These are phyloP conservation scores for Cordyceps javanica DNA, from an alignment of 2,329 filamentous ascomycete genomes.

Conservation along the genomic window DNA sequence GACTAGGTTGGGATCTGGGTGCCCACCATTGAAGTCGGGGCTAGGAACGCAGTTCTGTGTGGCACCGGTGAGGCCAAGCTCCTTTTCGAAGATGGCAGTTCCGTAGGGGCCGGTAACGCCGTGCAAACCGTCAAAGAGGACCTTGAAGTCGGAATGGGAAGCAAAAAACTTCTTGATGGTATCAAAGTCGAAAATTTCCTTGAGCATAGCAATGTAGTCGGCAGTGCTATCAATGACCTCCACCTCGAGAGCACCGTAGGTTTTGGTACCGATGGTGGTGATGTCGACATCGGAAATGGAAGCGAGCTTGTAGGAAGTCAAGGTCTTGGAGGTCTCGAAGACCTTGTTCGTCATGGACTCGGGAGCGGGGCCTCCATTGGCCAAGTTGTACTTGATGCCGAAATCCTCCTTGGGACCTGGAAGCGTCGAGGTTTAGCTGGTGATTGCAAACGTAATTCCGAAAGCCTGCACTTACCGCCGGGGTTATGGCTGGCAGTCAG, in stretches of 20 bases:
- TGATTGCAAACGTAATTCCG: neutral
- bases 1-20: constrained; percentile 96
- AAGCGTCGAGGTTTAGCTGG: constrained; percentile 4
- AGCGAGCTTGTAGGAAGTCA: constrained; percentile 88
- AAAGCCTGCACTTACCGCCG: constrained; percentile 60
- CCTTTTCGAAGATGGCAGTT: constrained; percentile 87
- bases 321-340: constrained; percentile 80
- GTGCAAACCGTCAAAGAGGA: constrained; percentile 89
- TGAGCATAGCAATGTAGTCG: constrained; percentile 92
- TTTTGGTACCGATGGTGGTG: constrained; percentile 71
- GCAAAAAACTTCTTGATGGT: constrained; percentile 92
- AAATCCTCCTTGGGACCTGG: constrained; percentile 89
- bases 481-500: constrained; percentile 98
- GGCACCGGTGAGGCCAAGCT: constrained; percentile 72
- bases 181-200: constrained; percentile 97
- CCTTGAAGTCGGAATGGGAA: constrained; percentile 84
- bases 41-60: constrained; percentile 90
- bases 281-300: constrained; percentile 85
- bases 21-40: constrained; percentile 93
- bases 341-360: constrained; percentile 98
- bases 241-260: constrained; percentile 81
- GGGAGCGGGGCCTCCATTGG: constrained; percentile 91
- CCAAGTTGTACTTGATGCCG: constrained; percentile 98
- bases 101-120: constrained; percentile 96
- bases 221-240: constrained; percentile 90